These are phyloP conservation scores for Rubus parviflorus DNA, from an alignment of 306 rosid genomes.

Conservation along the genomic window DNA sequence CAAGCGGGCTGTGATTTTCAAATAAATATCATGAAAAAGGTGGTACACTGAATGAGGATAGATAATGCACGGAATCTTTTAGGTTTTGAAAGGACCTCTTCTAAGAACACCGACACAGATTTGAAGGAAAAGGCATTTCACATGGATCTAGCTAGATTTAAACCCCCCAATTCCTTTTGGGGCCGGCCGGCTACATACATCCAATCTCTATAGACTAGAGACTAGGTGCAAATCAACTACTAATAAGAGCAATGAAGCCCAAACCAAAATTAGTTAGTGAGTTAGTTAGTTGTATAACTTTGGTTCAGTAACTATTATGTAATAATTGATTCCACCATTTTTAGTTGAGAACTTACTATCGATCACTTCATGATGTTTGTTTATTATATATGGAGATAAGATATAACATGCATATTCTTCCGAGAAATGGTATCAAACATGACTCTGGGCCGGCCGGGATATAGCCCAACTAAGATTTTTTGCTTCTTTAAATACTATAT, in stretches of 20 bases:
- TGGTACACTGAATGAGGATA: not conserved
- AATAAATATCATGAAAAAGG: not conserved
- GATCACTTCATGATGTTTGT: not conserved
- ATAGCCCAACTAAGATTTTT: too few species aligned
- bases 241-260: not conserved
- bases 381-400: too few species aligned
- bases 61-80: not conserved
- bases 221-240: not conserved
- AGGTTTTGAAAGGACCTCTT: not conserved
- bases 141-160: not conserved
- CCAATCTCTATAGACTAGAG: not conserved
- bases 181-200: not conserved
- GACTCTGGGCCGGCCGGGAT: too few species aligned
- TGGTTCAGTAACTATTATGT: not conserved
- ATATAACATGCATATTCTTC: too few species aligned
- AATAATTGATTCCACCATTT: not conserved
- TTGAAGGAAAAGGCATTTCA: not conserved
- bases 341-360: not conserved
- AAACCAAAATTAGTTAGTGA: not conserved
- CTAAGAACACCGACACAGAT: not conserved
- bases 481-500: not conserved
- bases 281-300: not conserved
- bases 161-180: not conserved
- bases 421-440: too few species aligned
- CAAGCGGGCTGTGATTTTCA: not conserved